Conservation (phyloP, 176 grass and related monocot genomes). For the sorghum (Sorghum bicolor) region DNA sequence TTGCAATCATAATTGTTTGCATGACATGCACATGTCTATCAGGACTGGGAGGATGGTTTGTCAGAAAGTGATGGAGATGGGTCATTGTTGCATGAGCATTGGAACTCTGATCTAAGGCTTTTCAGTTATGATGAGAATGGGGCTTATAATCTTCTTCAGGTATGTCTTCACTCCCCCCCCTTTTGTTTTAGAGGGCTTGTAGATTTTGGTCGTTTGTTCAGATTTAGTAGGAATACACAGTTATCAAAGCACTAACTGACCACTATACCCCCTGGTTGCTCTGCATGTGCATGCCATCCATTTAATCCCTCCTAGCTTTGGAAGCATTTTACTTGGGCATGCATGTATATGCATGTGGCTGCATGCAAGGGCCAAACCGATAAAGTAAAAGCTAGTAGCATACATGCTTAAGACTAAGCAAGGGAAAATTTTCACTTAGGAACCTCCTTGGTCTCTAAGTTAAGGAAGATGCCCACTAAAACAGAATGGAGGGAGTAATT, state of each 20-base stretch:
- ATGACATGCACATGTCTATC: slow-evolving; percentile 17
- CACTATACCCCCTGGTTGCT: background rate
- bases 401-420: background rate
- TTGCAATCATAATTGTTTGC: background rate
- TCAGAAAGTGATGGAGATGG: slow-evolving; percentile 68
- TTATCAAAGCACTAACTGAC: background rate
- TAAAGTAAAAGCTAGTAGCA: background rate
- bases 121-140: slow-evolving; percentile 66
- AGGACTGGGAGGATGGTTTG: slow-evolving; percentile 92
- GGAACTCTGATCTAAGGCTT: slow-evolving; percentile 63
- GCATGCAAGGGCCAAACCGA: background rate
- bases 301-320: background rate
- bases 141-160: slow-evolving; percentile 75
- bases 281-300: background rate
- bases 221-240: background rate
- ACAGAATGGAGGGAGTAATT: background rate
- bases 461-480: background rate
- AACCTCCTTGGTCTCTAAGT: background rate
- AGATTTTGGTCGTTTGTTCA: background rate
- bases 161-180: slow-evolving; percentile 16
- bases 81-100: slow-evolving; percentile 72
- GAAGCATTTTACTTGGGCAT: background rate
- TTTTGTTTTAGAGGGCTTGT: background rate
- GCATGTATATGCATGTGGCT: background rate
- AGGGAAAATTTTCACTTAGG: background rate